Evolutionary conservation across 805 yeast species (phyloP), one percentile per base, ranked within the genome.

Genomic region (Candida pseudofarinosa): DNA sequence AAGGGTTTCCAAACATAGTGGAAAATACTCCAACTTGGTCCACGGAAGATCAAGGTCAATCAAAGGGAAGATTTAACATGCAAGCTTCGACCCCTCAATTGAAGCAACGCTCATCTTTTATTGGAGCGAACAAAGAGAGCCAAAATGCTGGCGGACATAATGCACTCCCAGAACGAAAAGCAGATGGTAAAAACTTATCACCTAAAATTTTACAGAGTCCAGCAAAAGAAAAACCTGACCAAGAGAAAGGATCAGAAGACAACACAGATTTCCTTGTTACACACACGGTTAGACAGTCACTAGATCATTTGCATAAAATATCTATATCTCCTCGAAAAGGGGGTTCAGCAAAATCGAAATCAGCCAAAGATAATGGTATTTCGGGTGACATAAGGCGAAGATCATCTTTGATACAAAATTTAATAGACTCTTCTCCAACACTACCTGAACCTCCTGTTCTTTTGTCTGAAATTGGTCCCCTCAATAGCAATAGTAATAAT

Each of bases 401-500:
- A 37, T 61, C 69, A 28, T 62, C 71, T 12, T 47, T 64, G 43
- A 60, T 69, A 15, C 66, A 63, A 37, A 59, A 63, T 33, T 53
- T 64, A 23, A 54, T 66, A 41, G 60, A 67, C 43, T 68, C 73
- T 2, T 69, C 74, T 7, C 76, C 76, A 2, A 67, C 73, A 2
- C 51, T 69, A 20, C 76, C 76, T 3, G 70, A 67, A 42, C 71
- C 74, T 2, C 76, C 76, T 4, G 59, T 65, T 13, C 56, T 69
- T 8, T 52, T 56, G 39, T 68, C 73, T 5, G 74, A 68, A 42
- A 31, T 39, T 5, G 31, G 30, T 32, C 38, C 40, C 19, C 20
- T 19, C 6, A 28, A 32, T 17, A 28, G 37, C 8, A 15, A 39
- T 10, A 43, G 26, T n/a, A 16, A 17, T 4, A 34, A 32, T 2